Conservation (phyloP, 1,284 basidiomycete species). For the Xerocomus cyaneibrunnescens region DNA sequence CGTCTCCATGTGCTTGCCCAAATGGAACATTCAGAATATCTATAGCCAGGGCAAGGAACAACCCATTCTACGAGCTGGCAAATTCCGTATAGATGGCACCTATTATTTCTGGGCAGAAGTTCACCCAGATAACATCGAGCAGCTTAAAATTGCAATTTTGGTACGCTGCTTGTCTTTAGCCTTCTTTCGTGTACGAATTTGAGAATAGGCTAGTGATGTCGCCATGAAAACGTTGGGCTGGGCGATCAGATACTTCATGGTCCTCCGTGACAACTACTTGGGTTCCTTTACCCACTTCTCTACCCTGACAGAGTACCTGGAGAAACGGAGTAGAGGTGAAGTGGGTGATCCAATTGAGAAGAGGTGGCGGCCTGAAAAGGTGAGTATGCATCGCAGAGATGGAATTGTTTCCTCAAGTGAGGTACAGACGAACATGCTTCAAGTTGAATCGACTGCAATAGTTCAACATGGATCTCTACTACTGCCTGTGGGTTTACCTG, state of each 20-base stretch:
- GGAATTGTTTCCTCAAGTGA: slow-evolving; percentile 7
- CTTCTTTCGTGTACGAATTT: slow-evolving; percentile 3
- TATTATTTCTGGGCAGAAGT: slow-evolving; percentile 75
- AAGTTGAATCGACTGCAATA: slow-evolving; percentile 65
- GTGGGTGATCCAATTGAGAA: slow-evolving; percentile 78
- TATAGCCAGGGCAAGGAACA: slow-evolving; percentile 58
- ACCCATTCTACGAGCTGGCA: slow-evolving; percentile 58
- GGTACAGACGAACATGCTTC: slow-evolving; percentile 73
- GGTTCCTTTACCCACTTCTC: slow-evolving; percentile 90
- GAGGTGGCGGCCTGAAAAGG: slow-evolving; percentile 77
- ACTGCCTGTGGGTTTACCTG: slow-evolving; percentile 74
- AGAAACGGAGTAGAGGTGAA: slow-evolving; percentile 57
- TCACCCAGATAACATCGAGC: slow-evolving; percentile 72
- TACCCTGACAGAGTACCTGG: slow-evolving; percentile 81
- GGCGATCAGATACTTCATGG: slow-evolving; percentile 85
- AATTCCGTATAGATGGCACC: slow-evolving; percentile 62
- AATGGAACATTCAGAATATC: slow-evolving; percentile 86
- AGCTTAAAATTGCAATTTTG: slow-evolving; percentile 66
- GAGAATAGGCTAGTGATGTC: slow-evolving; percentile 48
- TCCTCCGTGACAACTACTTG: slow-evolving; percentile 88
- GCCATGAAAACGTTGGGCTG: slow-evolving; percentile 79
- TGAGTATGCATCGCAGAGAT: slow-evolving; percentile 34
- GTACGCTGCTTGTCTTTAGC: slow-evolving; percentile 42
- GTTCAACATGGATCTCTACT: slow-evolving; percentile 58
- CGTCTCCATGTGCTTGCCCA: slow-evolving; percentile 68